Percentiles rank a stretch among this genome's conserved stretches.
Evolutionary conservation across 768 basidiomycete genomes (phyloP).

Genomic region (Tephrocybe sp.): DNA sequence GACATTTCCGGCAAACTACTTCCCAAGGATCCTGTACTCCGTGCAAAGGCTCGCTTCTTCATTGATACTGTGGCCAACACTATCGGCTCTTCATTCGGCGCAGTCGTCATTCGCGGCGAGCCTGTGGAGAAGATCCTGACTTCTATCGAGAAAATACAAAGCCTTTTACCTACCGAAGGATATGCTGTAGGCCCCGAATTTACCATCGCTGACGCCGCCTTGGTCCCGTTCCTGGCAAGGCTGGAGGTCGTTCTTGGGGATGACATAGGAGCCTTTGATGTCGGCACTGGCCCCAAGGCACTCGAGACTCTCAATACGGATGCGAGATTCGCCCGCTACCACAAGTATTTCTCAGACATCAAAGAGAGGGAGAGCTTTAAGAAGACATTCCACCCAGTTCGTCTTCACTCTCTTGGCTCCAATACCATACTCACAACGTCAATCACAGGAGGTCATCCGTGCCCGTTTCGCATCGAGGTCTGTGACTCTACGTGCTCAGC

Average conservation of each 20-base stretch:
- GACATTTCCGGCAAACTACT: constrained; percentile 57
- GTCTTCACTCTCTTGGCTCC: constrained; percentile 13
- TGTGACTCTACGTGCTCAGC: constrained; percentile 5
- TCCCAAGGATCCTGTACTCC: constrained; percentile 53
- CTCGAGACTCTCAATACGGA: constrained; percentile 40
- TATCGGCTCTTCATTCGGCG: constrained; percentile 38
- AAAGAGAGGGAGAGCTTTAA: constrained; percentile 53
- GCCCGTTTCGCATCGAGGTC: not conserved
- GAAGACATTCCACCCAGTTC: constrained; percentile 55
- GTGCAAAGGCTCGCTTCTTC: constrained; percentile 65
- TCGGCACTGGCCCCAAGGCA: constrained; percentile 46
- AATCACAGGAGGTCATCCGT: constrained; percentile 2
- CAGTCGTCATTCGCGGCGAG: constrained; percentile 37
- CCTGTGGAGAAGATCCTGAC: constrained; percentile 38
- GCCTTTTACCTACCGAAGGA: constrained; percentile 45
- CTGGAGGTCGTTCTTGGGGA: constrained; percentile 42
- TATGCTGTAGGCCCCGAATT: constrained; percentile 47
- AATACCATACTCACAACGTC: not conserved
- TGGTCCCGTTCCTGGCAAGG: constrained; percentile 63
- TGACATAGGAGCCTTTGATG: constrained; percentile 51
- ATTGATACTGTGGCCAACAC: constrained; percentile 53
- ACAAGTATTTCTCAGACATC: constrained; percentile 47
- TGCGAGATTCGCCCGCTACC: constrained; percentile 49
- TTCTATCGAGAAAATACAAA: constrained; percentile 49
- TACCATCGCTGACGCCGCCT: constrained; percentile 63